phyloP scores from a whole-genome alignment of 192 early-diverging fungal species.

The Backusella liffmaniae region DNA sequence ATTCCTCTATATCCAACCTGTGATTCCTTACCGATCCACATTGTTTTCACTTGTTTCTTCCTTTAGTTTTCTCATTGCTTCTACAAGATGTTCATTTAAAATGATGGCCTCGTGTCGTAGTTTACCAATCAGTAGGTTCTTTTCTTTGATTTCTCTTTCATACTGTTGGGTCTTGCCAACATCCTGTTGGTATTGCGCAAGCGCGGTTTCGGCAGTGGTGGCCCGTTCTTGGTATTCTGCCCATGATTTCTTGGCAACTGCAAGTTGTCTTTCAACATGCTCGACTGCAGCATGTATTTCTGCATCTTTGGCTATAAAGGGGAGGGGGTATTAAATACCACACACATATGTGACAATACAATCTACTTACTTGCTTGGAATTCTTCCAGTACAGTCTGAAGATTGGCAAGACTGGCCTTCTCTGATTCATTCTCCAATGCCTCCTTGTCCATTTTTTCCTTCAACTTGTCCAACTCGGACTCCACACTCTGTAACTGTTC shows the following conservation, averaged over 20 bases:
- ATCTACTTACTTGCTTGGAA: constrained; percentile 71
- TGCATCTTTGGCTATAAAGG: constrained; percentile 43
- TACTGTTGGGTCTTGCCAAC: constrained; percentile 50
- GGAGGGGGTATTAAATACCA: too few relatives aligned
- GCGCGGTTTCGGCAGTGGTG: constrained; percentile 57
- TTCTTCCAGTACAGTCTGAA: constrained; percentile 85
- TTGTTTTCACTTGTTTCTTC: constrained; percentile 78
- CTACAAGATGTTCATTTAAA: constrained; percentile 86
- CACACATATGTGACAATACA: background rate
- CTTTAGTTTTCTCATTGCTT: constrained; percentile 86
- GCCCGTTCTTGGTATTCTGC: constrained; percentile 60
- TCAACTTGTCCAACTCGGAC: constrained; percentile 46
- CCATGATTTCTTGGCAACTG: constrained; percentile 39
- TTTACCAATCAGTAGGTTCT: constrained; percentile 72
- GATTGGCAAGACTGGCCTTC: constrained; percentile 62
- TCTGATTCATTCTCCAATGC: constrained; percentile 56
- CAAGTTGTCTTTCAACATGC: constrained; percentile 52
- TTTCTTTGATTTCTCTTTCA: constrained; percentile 68
- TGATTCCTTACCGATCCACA: constrained; percentile 61
- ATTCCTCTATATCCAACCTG: too few relatives aligned
- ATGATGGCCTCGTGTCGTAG: constrained; percentile 79
- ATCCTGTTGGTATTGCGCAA: constrained; percentile 53
- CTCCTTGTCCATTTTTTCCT: constrained; percentile 44
- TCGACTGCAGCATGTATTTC: constrained; percentile 58
- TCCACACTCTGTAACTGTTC: constrained; percentile 36